Conservation (phyloP, 306 rosid species). For the Abrus precatorius region DNA sequence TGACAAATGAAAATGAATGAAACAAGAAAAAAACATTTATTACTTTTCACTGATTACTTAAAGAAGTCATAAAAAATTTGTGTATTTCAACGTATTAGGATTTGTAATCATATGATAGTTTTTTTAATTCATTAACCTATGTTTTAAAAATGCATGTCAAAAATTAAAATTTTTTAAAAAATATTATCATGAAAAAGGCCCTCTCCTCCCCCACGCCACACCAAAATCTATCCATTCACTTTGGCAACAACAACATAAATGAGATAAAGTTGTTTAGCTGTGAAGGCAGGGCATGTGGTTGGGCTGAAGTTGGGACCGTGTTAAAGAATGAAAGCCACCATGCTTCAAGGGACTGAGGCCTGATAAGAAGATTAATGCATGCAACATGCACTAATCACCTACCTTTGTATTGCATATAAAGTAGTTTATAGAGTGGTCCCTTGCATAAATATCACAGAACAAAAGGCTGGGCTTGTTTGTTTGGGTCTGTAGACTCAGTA, state of each 20-base stretch:
- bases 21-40: too few relatives aligned
- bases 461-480: slow-evolving; percentile 36
- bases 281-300: slow-evolving; percentile 46
- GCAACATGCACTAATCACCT: slow-evolving; percentile 9
- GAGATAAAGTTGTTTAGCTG: slow-evolving; percentile 17
- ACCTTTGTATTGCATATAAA: not conserved
- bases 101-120: too few relatives aligned
- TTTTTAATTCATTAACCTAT: too few relatives aligned
- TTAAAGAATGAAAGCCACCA: not conserved
- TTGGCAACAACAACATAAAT: not conserved
- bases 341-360: not conserved
- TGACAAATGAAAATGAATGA: too few relatives aligned
- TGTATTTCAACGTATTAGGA: too few relatives aligned
- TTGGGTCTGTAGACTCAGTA: not conserved
- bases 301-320: slow-evolving; percentile 53
- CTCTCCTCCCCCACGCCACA: too few relatives aligned
- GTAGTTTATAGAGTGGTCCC: slow-evolving; percentile 39
- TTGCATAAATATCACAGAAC: not conserved
- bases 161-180: too few relatives aligned
- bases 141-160: too few relatives aligned
- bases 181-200: too few relatives aligned
- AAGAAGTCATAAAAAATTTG: too few relatives aligned
- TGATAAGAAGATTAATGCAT: not conserved
- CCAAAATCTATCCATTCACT: too few relatives aligned
- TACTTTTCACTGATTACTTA: too few relatives aligned